Evolutionary conservation across 2,329 filamentous ascomycete species (phyloP), one percentile per base, ranked within the genome.

Genomic region (Talaromyces sp.): DNA sequence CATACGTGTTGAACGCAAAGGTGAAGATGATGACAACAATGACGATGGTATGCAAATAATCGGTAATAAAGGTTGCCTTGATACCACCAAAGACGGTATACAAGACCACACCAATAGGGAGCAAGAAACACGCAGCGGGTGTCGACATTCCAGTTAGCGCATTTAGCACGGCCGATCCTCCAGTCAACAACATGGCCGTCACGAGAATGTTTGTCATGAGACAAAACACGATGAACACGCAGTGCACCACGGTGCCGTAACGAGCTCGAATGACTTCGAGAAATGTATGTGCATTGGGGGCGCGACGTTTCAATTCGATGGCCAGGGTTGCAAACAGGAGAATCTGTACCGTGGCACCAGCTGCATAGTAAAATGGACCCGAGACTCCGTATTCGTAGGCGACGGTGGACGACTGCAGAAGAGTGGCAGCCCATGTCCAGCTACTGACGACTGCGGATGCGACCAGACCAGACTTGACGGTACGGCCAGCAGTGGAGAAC

Each of bases 351-450:
- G 90, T 93, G 11, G 91, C 92, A n/a, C 86, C 87, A 0, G 85
- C 84, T 45, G 90, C 90, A 73, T 86, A 86, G 81, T 82, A 88
- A 75, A 90, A 89, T 1, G 87, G 86, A 1, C 87, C 88, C 1
- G 85, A 87, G 56, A 89, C 85, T 59, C 87, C 87, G 73, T 94
- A 94, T 68, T 87, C 83, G 77, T 96, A 96, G 67, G 91, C 91
- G 19, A 96, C 90, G n/a, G 88, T 86, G 0, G 90, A 89, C 1
- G 87, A 90, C 73, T 95, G 91, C 2, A 95, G 83, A 1, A 94
- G 82, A 0, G 91, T 95, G 25, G 91, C 92, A 0, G 92, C 92
- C 92, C 92, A 96, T 0, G 93, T 96, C 93, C 93, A 97, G 5
- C 90, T 93, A 17, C 90, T 93, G 3, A 96, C 92, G n/a, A 97